Conservation (phyloP, 768 basidiomycete species). For the Chalciporus piperatus region DNA sequence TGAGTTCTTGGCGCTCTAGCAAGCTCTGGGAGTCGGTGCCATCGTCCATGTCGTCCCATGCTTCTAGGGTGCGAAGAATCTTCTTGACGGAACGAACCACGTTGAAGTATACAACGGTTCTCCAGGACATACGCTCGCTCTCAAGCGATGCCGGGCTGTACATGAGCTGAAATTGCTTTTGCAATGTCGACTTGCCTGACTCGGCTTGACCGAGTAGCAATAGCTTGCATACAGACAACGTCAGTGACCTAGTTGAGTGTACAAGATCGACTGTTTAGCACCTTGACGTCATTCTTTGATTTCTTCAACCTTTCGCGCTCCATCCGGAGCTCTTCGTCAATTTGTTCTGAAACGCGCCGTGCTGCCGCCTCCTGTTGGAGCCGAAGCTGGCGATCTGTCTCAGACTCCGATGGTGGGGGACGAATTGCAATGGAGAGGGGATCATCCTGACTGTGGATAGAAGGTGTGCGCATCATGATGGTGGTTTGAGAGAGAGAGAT, state of each 20-base stretch:
- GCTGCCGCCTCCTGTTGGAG: constrained; percentile 70
- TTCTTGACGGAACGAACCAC: constrained; percentile 68
- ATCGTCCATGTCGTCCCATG: constrained; percentile 59
- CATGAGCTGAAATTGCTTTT: constrained; percentile 81
- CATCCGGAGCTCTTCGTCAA: constrained; percentile 73
- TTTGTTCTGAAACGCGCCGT: constrained; percentile 71
- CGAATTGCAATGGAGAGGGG: constrained; percentile 66
- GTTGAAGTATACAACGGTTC: constrained; percentile 73
- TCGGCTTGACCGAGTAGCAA: constrained; percentile 78
- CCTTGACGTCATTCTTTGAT: constrained; percentile 75
- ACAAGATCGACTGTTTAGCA: constrained; percentile 21
- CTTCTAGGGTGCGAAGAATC: constrained; percentile 61
- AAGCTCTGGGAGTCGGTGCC: constrained; percentile 41
- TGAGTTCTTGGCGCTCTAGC: constrained; percentile 31
- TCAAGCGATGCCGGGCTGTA: constrained; percentile 71
- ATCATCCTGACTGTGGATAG: constrained; percentile 72
- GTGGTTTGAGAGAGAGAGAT: constrained; percentile 25
- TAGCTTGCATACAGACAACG: constrained; percentile 40
- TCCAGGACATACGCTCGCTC: constrained; percentile 68
- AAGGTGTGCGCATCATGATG: constrained; percentile 63
- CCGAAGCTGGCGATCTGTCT: constrained; percentile 57
- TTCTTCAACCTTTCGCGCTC: constrained; percentile 66
- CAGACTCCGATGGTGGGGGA: constrained; percentile 65
- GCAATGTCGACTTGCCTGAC: constrained; percentile 74
- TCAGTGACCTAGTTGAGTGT: constrained; percentile 10